Conservation (phyloP, 164 flowering plant species). For the Stephania yunnanensis region DNA sequence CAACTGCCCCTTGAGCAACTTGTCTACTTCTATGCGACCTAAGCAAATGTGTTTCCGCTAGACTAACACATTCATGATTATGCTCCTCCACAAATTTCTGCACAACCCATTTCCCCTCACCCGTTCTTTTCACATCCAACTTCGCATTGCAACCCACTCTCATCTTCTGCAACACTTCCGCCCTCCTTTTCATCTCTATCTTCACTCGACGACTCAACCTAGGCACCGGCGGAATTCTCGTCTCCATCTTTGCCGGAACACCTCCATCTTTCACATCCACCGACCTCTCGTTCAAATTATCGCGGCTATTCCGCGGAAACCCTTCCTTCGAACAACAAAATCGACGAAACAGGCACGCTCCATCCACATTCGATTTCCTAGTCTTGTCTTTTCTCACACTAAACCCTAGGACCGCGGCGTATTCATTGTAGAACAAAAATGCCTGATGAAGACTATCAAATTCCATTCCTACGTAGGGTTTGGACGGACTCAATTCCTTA, state of each 20-base stretch:
- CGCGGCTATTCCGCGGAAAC: slow-evolving; percentile 10
- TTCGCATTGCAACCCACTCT: slow-evolving; percentile 19
- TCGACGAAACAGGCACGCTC: slow-evolving; percentile 13
- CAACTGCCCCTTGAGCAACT: not conserved
- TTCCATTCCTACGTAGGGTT: slow-evolving; percentile 19
- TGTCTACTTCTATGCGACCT: slow-evolving; percentile 18
- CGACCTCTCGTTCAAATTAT: not conserved
- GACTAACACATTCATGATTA: slow-evolving; percentile 21
- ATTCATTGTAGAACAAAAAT: slow-evolving; percentile 17
- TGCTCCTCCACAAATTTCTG: slow-evolving; percentile 21
- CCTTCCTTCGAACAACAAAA: slow-evolving; percentile 23
- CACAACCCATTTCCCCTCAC: slow-evolving; percentile 17
- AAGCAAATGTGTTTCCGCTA: slow-evolving; percentile 19
- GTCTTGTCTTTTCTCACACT: slow-evolving; percentile 19
- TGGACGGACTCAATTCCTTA: not conserved
- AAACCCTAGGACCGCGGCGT: slow-evolving; percentile 18
- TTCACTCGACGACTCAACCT: slow-evolving; percentile 13
- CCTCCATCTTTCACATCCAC: slow-evolving; percentile 7
- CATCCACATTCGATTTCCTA: slow-evolving; percentile 18
- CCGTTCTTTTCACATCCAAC: slow-evolving; percentile 17
- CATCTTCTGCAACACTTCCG: slow-evolving; percentile 15
- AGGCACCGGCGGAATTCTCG: slow-evolving; percentile 9
- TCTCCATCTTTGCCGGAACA: slow-evolving; percentile 10
- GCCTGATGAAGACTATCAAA: slow-evolving; percentile 17
- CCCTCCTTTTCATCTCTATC: slow-evolving; percentile 15